Evolutionary conservation across 345 rosid species (phyloP), one percentile per base, ranked within the genome.

Genomic region (Populus tremula): DNA sequence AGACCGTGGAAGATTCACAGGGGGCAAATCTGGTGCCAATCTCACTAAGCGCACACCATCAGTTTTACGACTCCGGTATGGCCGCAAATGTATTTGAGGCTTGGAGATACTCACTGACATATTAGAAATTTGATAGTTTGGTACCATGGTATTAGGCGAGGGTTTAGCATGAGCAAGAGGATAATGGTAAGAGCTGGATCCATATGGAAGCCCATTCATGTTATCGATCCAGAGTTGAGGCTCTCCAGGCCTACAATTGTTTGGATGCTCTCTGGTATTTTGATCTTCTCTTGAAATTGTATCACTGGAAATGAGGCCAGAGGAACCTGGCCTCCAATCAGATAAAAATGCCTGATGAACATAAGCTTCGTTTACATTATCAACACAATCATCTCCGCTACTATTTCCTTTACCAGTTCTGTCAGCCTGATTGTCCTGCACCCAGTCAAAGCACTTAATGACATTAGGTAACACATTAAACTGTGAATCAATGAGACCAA

Each of bases 11-110:
- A 96, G 99, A 89, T 92, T 92, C 76, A 96, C 91, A 4, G 94
- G 94, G 63, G 99, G 98, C 78, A 96, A 82, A 77, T 90, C 98
- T 77, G 98, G 99, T 70, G 98, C 96, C 82, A 92, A 88, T 84
- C 91, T 96, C 82, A 96, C 99, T 72, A 96, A 78, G 54, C 82
- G 87, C 71, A 83, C 74, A 63, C 82, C 87, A 81, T 80, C 84
- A 59, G 70, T 77, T 84, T 83, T 83, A 71, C 85, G 90, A 77
- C 85, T 70, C 76, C 85, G 74, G 85, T 82, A 80, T 74, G 94
- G 88, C 79, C 74, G 84, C 81, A 74, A 68, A 80, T 54, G 69
- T 13, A 85, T 69, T 66, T 85, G 91, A 81, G 88, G 81, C 77
- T 78, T 87, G 64, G 85, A 53, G 71, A 79, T 47, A 73, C 65